Evolutionary conservation across 768 basidiomycete species (phyloP).

Genomic region (Sporobolomyces roseus): DNA sequence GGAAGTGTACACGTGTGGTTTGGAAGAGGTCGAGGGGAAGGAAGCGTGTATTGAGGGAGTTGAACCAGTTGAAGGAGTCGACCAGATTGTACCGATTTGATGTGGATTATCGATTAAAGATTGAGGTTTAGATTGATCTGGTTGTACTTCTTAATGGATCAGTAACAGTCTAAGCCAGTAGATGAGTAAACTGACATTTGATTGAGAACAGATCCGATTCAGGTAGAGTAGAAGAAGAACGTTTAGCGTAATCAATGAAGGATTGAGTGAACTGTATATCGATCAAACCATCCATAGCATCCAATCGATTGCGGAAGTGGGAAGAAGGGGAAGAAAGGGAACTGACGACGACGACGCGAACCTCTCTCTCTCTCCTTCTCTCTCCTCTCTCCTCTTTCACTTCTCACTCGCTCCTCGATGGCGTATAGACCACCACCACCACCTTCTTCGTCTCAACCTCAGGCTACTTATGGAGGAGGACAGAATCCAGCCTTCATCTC

Average conservation of each 20-base stretch:
- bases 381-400: background rate
- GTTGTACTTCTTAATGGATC: background rate
- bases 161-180: background rate
- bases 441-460: background rate
- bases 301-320: background rate
- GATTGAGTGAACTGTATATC: constrained; percentile 4
- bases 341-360: background rate
- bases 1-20: constrained; percentile 3
- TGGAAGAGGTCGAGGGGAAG: background rate
- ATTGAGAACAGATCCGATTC: background rate
- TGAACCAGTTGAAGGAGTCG: background rate
- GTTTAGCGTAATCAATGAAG: constrained; percentile 13
- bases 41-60: background rate
- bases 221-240: background rate
- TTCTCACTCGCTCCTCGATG: background rate
- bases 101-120: background rate
- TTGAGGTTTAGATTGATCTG: background rate
- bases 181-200: constrained; percentile 7
- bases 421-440: background rate
- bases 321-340: background rate
- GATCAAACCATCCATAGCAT: background rate
- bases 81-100: too few species aligned
- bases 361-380: background rate
- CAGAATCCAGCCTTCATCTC: constrained; percentile 27
- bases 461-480: constrained; percentile 14